Percentiles rank a stretch among this genome's conserved stretches.
phyloP scores from a whole-genome alignment of 148 eudicot species.

The Nepenthes mirabilis region DNA sequence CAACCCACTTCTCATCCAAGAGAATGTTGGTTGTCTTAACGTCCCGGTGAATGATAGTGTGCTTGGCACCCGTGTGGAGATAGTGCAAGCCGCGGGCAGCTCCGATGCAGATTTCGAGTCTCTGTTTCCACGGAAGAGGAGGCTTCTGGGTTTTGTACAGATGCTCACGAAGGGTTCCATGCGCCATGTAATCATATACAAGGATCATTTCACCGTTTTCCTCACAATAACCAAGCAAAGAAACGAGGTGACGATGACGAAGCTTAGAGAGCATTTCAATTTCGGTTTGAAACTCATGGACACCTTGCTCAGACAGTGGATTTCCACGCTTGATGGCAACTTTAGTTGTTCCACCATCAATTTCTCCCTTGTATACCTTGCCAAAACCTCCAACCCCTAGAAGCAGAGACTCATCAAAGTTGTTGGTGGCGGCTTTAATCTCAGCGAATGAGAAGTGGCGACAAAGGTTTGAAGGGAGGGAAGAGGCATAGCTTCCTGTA shows the following conservation, averaged over 20 bases:
- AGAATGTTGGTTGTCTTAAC: conserved; percentile 95
- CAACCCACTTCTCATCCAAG: conserved; percentile 92
- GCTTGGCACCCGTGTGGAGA: conserved; percentile 92
- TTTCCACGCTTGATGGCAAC: conserved; percentile 15
- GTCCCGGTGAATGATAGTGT: conserved; percentile 94
- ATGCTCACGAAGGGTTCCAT: conserved; percentile 92
- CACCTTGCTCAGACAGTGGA: conserved; percentile 47
- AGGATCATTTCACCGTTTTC: conserved; percentile 93
- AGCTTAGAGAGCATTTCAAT: conserved; percentile 97
- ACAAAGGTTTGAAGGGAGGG: conserved; percentile 11
- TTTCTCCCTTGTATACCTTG: conserved; percentile 16
- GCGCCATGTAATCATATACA: conserved; percentile 91
- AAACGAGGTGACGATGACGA: conserved; percentile 92
- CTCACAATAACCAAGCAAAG: conserved; percentile 87
- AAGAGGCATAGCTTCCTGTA: conserved; percentile 11
- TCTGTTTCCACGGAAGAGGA: conserved; percentile 86
- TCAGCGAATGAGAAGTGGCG: conserved; percentile 13
- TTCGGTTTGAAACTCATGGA: conserved; percentile 92
- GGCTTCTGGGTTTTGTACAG: conserved; percentile 88
- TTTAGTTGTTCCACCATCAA: conserved; percentile 10
- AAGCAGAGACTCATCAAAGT: conserved; percentile 12
- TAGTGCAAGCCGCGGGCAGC: conserved; percentile 95
- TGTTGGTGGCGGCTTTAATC: conserved; percentile 14
- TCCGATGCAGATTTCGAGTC: conserved; percentile 92
- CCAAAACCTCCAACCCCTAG: conserved; percentile 15